phyloP scores from a whole-genome alignment of 306 rosid species.

The Fragaria ananassa region DNA sequence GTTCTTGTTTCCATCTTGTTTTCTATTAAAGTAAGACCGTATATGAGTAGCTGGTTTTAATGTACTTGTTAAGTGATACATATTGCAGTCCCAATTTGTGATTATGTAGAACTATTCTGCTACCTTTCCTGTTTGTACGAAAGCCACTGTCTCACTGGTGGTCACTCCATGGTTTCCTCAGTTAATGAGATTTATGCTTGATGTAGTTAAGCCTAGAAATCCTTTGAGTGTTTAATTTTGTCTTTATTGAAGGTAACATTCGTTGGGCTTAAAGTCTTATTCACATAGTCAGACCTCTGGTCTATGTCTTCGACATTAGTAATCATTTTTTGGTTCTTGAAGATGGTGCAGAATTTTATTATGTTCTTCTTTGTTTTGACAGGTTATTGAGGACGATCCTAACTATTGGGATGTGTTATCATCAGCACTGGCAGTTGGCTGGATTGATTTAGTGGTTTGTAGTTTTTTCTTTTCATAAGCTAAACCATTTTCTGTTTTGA shows the following conservation, averaged over 20 bases:
- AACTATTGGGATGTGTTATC: slow-evolving; percentile 80
- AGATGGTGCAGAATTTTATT: slow-evolving; percentile 21
- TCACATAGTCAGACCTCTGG: not conserved
- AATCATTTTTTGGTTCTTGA: slow-evolving; percentile 10
- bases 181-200: not conserved
- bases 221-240: not conserved
- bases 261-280: not conserved
- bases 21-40: not conserved
- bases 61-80: not conserved
- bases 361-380: slow-evolving; percentile 27
- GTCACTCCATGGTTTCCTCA: not conserved
- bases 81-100: not conserved
- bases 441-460: slow-evolving; percentile 92
- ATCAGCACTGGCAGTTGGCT: slow-evolving; percentile 85
- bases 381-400: slow-evolving; percentile 81
- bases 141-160: not conserved
- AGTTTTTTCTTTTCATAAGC: slow-evolving; percentile 3
- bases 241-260: not conserved
- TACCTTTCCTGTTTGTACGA: slow-evolving; percentile 8
- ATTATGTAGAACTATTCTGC: not conserved
- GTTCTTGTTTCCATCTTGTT: slow-evolving; percentile 5
- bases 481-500: not conserved
- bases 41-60: not conserved
- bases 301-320: not conserved
- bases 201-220: not conserved